A percentile compares a stretch with the other conserved stretches of the same genome.
Evolutionary conservation across 139 green algal genomes (phyloP).

Genomic region (Parachlorella kessleri): DNA sequence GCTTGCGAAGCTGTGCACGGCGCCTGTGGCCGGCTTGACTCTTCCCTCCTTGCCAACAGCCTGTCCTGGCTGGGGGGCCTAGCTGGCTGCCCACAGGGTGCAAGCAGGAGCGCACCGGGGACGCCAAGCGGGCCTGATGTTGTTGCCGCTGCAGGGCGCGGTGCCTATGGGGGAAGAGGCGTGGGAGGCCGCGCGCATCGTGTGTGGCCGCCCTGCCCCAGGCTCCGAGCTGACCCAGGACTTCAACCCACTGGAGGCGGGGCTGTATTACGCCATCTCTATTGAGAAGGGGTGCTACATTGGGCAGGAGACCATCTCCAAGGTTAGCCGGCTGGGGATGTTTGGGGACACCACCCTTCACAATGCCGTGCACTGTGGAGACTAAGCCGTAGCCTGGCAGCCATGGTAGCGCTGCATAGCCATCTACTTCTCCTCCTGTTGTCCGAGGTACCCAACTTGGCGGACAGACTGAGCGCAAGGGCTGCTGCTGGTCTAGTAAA

Average conservation of each 20-base stretch:
- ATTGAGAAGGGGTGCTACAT: slow-evolving; percentile 77
- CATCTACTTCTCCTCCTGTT: too few species aligned
- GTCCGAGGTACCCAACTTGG: too few species aligned
- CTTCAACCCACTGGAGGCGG: slow-evolving; percentile 78
- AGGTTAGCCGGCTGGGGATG: slow-evolving; percentile 37
- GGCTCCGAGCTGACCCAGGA: slow-evolving; percentile 67
- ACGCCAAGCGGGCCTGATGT: too few species aligned
- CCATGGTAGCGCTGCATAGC: not conserved
- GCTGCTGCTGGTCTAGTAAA: too few species aligned
- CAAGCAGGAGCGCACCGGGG: too few species aligned
- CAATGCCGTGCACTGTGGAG: not conserved
- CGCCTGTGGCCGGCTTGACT: too few species aligned
- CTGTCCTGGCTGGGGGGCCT: too few species aligned
- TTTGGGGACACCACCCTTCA: not conserved
- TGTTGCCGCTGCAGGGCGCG: slow-evolving; percentile 46
- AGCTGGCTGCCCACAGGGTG: too few species aligned
- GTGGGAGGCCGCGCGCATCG: slow-evolving; percentile 72
- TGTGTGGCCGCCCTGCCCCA: slow-evolving; percentile 58
- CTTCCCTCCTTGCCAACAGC: too few species aligned
- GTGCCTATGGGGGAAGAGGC: slow-evolving; percentile 72
- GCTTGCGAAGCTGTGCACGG: too few species aligned
- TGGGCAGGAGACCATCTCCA: slow-evolving; percentile 76
- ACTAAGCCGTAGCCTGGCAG: not conserved
- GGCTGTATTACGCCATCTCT: slow-evolving; percentile 68
- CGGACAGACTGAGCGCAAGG: too few species aligned